phyloP scores from a whole-genome alignment of 768 basidiomycete species.

The Gautieria morchelliformis region DNA sequence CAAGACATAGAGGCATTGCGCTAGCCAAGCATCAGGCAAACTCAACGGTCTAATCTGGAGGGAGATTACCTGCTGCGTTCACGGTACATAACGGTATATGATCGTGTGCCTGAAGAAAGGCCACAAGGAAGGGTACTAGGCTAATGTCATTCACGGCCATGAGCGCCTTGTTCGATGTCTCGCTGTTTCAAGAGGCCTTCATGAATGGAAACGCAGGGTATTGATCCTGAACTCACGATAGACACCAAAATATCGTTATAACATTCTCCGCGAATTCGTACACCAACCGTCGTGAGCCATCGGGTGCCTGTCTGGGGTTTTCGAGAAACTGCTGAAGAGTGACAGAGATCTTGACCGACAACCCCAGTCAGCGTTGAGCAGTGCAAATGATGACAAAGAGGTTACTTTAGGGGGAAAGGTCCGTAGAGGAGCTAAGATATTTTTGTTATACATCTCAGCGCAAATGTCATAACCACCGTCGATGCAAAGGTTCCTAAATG shows the following conservation, averaged over 20 bases:
- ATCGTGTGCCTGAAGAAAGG: slow-evolving; percentile 69
- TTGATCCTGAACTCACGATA: slow-evolving; percentile 60
- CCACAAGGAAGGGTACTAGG: slow-evolving; percentile 77
- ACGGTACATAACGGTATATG: slow-evolving; percentile 64
- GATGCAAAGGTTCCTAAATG: slow-evolving; percentile 75
- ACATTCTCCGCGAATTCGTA: slow-evolving; percentile 89
- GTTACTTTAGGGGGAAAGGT: slow-evolving; percentile 71
- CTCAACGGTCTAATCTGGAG: not conserved
- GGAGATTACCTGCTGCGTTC: slow-evolving; percentile 61
- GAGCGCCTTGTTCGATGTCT: slow-evolving; percentile 89
- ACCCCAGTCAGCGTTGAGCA: not conserved
- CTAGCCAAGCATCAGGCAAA: slow-evolving; percentile 28
- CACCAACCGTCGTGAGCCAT: slow-evolving; percentile 64
- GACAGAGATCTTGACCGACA: slow-evolving; percentile 51
- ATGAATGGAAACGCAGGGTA: not conserved
- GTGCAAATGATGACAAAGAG: not conserved
- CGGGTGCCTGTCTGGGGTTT: slow-evolving; percentile 50
- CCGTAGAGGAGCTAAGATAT: slow-evolving; percentile 68
- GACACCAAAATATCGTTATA: slow-evolving; percentile 87
- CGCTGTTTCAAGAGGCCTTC: slow-evolving; percentile 32
- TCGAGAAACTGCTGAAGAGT: slow-evolving; percentile 60
- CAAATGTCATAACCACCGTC: slow-evolving; percentile 95
- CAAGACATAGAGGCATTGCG: slow-evolving; percentile 87
- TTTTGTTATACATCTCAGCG: slow-evolving; percentile 96
- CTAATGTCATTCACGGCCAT: slow-evolving; percentile 75